Conservation (phyloP, 1,284 basidiomycete genomes). For the Taiwanofungus camphoratus region DNA sequence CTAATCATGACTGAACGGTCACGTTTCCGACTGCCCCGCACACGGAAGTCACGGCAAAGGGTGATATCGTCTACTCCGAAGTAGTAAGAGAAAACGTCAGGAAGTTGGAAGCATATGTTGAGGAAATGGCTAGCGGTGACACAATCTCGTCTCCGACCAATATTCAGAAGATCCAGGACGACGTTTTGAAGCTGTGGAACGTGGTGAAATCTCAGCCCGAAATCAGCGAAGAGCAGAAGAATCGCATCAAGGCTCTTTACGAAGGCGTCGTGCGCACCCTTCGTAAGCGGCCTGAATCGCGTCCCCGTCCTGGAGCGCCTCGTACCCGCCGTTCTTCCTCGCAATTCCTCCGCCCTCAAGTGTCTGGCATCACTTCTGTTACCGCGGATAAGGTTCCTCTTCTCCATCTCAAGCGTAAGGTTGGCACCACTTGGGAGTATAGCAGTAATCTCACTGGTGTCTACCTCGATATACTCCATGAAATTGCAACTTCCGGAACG, state of each 20-base stretch:
- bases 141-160: conserved; percentile 79
- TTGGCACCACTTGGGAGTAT: conserved; percentile 95
- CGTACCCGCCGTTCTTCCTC: conserved; percentile 85
- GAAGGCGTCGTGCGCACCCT: conserved; percentile 89
- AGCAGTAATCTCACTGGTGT: conserved; percentile 94
- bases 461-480: conserved; percentile 93
- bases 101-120: conserved; percentile 96
- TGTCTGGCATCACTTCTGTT: conserved; percentile 71
- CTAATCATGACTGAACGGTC: no score
- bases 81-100: conserved; percentile 93
- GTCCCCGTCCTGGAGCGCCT: conserved; percentile 44
- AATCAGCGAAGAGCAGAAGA: conserved; percentile 96
- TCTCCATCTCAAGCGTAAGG: conserved; percentile 94
- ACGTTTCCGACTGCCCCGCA: conserved; percentile 97
- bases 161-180: conserved; percentile 95
- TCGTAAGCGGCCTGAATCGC: conserved; percentile 57
- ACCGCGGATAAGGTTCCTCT: conserved; percentile 91
- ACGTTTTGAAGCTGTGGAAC: conserved; percentile 94
- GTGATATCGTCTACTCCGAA: conserved; percentile 93
- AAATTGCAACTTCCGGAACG: conserved; percentile 96
- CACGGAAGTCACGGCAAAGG: conserved; percentile 89
- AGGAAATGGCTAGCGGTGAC: conserved; percentile 97
- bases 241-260: conserved; percentile 94
- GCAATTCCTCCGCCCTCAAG: conserved; percentile 89
- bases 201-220: conserved; percentile 96